Conservation (phyloP, 331 rosid species). For the Pyracantha coccinea region DNA sequence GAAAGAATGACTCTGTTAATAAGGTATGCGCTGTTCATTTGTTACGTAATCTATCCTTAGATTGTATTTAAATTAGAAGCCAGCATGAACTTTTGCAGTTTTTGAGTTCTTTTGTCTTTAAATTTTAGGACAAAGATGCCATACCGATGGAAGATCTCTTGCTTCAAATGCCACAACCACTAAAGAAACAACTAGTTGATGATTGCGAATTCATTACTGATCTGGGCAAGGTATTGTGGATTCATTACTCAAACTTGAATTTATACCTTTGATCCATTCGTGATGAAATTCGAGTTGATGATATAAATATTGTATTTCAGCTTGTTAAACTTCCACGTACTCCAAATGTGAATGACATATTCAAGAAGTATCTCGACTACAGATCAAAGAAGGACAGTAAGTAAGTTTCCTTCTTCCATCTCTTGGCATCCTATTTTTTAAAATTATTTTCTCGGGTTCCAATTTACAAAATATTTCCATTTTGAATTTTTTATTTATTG, state of each 20-base stretch:
- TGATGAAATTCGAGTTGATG: background rate
- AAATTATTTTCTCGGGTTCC: background rate
- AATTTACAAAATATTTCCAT: background rate
- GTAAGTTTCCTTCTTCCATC: slow-evolving; percentile 43
- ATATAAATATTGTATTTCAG: slow-evolving; percentile 33
- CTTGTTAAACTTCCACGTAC: slow-evolving; percentile 82
- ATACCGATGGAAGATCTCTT: slow-evolving; percentile 41
- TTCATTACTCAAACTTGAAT: background rate
- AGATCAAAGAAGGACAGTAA: slow-evolving; percentile 51
- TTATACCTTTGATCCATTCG: background rate
- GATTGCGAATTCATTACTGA: slow-evolving; percentile 71
- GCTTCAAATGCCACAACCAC: slow-evolving; percentile 57
- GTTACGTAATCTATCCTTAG: background rate
- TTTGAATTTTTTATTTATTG: background rate
- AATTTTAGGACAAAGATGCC: slow-evolving; percentile 32
- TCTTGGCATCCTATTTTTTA: background rate
- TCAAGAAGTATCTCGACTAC: slow-evolving; percentile 59
- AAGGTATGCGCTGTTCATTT: slow-evolving; percentile 34
- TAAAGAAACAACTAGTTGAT: slow-evolving; percentile 80
- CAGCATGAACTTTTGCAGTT: background rate
- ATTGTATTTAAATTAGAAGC: background rate
- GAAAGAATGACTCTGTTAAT: slow-evolving; percentile 42
- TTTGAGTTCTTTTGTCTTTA: slow-evolving; percentile 6
- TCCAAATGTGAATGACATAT: slow-evolving; percentile 68
- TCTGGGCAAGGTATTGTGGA: slow-evolving; percentile 65